Evolutionary conservation across 2,329 filamentous ascomycete genomes (phyloP), one percentile per base, ranked within the genome.

Genomic region (Exophiala aquamarina): DNA sequence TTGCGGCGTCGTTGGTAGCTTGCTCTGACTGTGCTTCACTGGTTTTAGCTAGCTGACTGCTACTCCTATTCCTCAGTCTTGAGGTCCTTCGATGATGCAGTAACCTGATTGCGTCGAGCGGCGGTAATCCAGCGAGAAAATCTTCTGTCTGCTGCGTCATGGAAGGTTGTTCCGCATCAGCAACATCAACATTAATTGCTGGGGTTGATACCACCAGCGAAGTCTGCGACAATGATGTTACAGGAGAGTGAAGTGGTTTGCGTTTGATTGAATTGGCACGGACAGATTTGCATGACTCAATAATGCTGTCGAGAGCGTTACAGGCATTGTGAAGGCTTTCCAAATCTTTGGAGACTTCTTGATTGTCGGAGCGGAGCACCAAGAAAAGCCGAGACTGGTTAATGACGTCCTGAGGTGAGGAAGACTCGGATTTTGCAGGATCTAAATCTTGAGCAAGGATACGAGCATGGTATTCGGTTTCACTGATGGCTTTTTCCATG

Each of bases 31-130:
- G 11, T 6, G 6, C 23, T 26, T 26, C 23, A 26, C 11, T 26
- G 23, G 23, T 6, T 11, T 11, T 26, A 6, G 6, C 23, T 11
- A 26, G 11, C 20, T 37, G 15, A 18, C 18, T 37, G 7, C 6
- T 18, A 19, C 18, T 37, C 18, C 35, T 37, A 7, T 21, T 37
- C 19, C 18, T 18, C 7, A 37, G 35, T 20, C 35, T 37, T 7
- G 35, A 19, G 7, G 18, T 37, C 18, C 35, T 37, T 17, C 18
- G 18, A 37, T 37, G 18, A n/a, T 37, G 35, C n/a, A 37, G n/a
- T 18, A 21, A 17, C 14, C 20, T 37, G n/a, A 7, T 19, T 6
- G 35, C 14, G 7, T 37, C 35, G 7, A 37, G 11, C 6, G 35
- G 35, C 7, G 35, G 35, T 13, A 37, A 21, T 7, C 11, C 18